A percentile compares a stretch with the other conserved stretches of the same genome.
These are phyloP conservation scores for Clarireedia homoeocarpa DNA, from an alignment of 2,329 filamentous ascomycete genomes.

Conservation along the genomic window DNA sequence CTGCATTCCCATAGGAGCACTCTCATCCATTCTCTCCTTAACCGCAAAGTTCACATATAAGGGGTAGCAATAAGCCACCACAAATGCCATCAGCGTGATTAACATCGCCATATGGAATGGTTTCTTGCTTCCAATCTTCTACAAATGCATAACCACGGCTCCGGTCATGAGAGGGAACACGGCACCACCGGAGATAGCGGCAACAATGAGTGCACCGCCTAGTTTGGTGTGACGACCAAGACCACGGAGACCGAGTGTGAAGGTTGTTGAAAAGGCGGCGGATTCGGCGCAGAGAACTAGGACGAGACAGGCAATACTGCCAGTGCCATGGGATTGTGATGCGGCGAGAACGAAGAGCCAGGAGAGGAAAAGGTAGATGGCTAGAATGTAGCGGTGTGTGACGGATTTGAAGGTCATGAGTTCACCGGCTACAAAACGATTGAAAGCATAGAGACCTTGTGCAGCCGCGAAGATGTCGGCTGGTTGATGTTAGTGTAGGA, in stretches of 20 bases:
- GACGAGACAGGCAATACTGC: conserved; percentile 51
- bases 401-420: conserved; percentile 56
- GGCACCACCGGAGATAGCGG: conserved; percentile 65
- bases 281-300: conserved; percentile 72
- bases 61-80: conserved; percentile 29
- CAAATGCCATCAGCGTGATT: conserved; percentile 29
- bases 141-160: conserved; percentile 35
- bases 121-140: conserved; percentile 12
- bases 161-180: conserved; percentile 65
- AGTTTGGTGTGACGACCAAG: conserved; percentile 70
- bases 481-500: conserved; percentile 37
- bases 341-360: conserved; percentile 41
- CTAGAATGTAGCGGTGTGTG: conserved; percentile 57
- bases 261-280: conserved; percentile 74
- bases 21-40: conserved; percentile 27
- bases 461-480: conserved; percentile 47
- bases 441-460: conserved; percentile 65
- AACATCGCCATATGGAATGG: conserved; percentile 26
- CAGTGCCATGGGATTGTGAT: conserved; percentile 2
- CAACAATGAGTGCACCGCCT: conserved; percentile 63
- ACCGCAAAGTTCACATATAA: conserved; percentile 30
- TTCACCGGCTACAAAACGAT: conserved; percentile 59
- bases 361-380: conserved; percentile 54
- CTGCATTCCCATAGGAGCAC: background rate
- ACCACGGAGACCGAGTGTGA: conserved; percentile 67